phyloP scores from a whole-genome alignment of 202 grass and related monocot genomes.

The Brachypodium distachyon region DNA sequence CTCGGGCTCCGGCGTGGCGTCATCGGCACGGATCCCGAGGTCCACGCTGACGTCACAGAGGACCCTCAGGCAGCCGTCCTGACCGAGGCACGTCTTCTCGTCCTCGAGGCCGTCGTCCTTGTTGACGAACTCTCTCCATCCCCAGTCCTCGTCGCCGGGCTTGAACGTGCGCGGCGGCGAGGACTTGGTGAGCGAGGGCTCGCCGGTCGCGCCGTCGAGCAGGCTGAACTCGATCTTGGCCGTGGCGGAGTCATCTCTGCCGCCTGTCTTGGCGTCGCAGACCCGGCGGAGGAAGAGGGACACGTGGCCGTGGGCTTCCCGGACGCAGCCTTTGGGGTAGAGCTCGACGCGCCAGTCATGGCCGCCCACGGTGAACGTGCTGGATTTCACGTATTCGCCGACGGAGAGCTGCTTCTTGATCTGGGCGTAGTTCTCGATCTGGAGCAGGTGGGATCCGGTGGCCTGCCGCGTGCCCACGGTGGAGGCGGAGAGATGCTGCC shows the following conservation, averaged over 20 bases:
- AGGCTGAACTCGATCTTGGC: not conserved
- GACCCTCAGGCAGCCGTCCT: not conserved
- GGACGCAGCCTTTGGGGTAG: not conserved
- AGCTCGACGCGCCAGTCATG: not conserved
- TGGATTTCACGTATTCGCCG: not conserved
- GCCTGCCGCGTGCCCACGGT: not conserved
- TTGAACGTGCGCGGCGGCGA: not conserved
- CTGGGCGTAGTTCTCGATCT: not conserved
- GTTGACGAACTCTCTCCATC: not conserved
- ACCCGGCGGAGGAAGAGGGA: not conserved
- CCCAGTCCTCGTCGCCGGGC: not conserved
- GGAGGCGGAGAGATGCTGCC: not conserved
- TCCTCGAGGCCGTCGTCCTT: not conserved
- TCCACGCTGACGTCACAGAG: not conserved
- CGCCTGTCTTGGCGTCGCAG: not conserved
- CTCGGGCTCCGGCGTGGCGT: not conserved
- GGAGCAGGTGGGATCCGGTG: not conserved
- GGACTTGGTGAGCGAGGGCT: not conserved
- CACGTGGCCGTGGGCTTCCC: not conserved
- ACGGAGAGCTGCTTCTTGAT: not conserved
- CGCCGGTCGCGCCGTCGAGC: not conserved
- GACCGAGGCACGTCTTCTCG: not conserved
- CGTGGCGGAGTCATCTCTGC: not conserved
- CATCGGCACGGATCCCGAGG: not conserved
- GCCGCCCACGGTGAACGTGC: not conserved